Evolutionary conservation across 2,329 filamentous ascomycete species (phyloP).

Genomic region (Emergomyces pasteurianus): DNA sequence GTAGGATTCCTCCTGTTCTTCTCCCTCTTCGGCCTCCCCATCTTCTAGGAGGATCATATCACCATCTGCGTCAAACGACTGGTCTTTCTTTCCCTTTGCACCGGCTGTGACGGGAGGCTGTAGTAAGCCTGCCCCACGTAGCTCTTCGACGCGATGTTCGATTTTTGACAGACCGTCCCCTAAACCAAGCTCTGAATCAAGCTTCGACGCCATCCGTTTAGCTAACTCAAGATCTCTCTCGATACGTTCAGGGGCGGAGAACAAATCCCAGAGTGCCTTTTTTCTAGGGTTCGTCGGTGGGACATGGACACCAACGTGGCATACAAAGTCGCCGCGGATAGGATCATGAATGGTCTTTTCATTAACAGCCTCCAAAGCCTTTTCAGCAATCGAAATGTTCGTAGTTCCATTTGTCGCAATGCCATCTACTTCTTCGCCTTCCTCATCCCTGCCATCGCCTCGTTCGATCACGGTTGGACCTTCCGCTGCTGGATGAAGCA

Average conservation of each 20-base stretch:
- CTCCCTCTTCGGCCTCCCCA: constrained; percentile 63
- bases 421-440: constrained; percentile 42
- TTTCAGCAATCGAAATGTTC: constrained; percentile 53
- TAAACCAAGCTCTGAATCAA: constrained; percentile 71
- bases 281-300: constrained; percentile 76
- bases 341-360: constrained; percentile 96
- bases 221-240: constrained; percentile 80
- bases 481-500: constrained; percentile 72
- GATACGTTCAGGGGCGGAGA: constrained; percentile 85
- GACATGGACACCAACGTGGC: constrained; percentile 91
- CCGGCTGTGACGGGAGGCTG: constrained; percentile 46
- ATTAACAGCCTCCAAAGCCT: constrained; percentile 86
- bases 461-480: constrained; percentile 53
- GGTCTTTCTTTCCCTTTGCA: constrained; percentile 42
- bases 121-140: constrained; percentile 64
- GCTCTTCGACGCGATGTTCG: constrained; percentile 72
- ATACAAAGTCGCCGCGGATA: constrained; percentile 87
- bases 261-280: constrained; percentile 94
- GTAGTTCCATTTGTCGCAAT: constrained; percentile 20
- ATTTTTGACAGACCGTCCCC: constrained; percentile 70
- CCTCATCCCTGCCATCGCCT: constrained; percentile 60
- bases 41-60: constrained; percentile 44
- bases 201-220: constrained; percentile 66
- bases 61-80: constrained; percentile 19
- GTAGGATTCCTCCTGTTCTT: constrained; percentile 59